A percentile compares a stretch with the other conserved stretches of the same genome.
Evolutionary conservation across 31 red algal genomes (phyloP).

Genomic region (Odonthalia washingtoniensis): DNA sequence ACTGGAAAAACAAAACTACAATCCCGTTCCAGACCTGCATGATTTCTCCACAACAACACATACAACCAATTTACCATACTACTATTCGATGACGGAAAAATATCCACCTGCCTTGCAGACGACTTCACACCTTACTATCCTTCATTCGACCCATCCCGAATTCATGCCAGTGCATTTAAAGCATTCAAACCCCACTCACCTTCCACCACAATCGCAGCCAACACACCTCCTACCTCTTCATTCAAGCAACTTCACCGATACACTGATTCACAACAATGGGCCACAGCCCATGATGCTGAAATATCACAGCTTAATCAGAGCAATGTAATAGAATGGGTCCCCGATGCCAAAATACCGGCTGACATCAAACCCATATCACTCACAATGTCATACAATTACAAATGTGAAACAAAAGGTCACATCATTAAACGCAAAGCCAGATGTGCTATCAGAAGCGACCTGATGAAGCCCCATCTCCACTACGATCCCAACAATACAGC

Average conservation of each 20-base stretch:
- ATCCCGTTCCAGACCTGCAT: too few relatives aligned
- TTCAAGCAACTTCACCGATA: background rate
- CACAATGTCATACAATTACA: too few relatives aligned
- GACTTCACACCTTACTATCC: background rate
- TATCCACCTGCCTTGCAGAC: background rate
- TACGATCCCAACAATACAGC: constrained; percentile 33
- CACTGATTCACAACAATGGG: background rate
- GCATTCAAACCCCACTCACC: background rate
- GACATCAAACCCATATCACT: too few relatives aligned
- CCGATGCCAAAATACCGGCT: too few relatives aligned
- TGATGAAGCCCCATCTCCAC: constrained; percentile 28
- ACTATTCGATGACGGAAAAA: background rate
- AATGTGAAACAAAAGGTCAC: background rate
- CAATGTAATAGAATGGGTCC: too few relatives aligned
- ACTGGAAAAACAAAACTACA: too few relatives aligned
- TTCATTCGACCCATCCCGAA: background rate
- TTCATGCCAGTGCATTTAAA: background rate
- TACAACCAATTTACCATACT: too few relatives aligned
- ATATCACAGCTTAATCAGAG: background rate
- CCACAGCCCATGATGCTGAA: background rate
- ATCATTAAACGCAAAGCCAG: constrained; percentile 2
- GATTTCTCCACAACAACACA: too few relatives aligned
- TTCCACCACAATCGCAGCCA: background rate
- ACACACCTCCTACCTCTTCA: background rate
- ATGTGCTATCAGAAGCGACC: constrained; percentile 34